These are phyloP conservation scores for Zasmidium angulare DNA, from an alignment of 2,329 filamentous ascomycete genomes.

Conservation along the genomic window DNA sequence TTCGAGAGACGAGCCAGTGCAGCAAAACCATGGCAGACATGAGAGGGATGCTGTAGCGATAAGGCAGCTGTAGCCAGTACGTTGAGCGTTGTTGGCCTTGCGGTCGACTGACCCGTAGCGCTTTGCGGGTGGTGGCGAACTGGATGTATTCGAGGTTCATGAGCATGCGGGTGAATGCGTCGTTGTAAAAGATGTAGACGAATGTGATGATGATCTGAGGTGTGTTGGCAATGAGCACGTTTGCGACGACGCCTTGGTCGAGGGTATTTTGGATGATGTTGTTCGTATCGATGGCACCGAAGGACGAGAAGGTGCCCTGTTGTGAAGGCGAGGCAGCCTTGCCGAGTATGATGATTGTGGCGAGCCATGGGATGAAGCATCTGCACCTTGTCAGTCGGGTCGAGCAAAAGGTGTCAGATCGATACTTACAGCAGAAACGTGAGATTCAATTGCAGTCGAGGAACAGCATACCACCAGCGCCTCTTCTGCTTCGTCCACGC, in stretches of 20 bases:
- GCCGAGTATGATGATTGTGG: not conserved
- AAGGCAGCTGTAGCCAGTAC: slow-evolving; percentile 44
- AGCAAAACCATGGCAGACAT: slow-evolving; percentile 33
- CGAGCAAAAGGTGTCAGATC: not conserved
- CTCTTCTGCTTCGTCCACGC: not conserved
- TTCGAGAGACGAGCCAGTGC: slow-evolving; percentile 48
- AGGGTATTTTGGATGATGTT: slow-evolving; percentile 2
- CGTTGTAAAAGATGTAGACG: slow-evolving; percentile 49
- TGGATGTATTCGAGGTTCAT: slow-evolving; percentile 48
- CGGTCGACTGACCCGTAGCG: slow-evolving; percentile 41
- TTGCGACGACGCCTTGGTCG: slow-evolving; percentile 14
- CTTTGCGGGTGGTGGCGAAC: slow-evolving; percentile 35
- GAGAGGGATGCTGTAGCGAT: slow-evolving; percentile 39
- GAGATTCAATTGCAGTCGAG: not conserved
- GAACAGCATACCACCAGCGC: not conserved
- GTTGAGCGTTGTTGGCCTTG: slow-evolving; percentile 39
- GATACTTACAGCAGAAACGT: not conserved
- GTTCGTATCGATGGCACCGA: not conserved
- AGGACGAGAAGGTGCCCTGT: not conserved
- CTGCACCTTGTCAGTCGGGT: not conserved
- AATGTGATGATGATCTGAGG: slow-evolving; percentile 50
- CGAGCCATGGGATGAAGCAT: not conserved
- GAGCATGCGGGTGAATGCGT: slow-evolving; percentile 48
- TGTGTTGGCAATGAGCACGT: slow-evolving; percentile 45
- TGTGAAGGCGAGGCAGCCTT: not conserved